A percentile compares a stretch with the other conserved stretches of the same genome.
phyloP scores from a whole-genome alignment of 768 basidiomycete species.

The Melanogaster broomeanus region DNA sequence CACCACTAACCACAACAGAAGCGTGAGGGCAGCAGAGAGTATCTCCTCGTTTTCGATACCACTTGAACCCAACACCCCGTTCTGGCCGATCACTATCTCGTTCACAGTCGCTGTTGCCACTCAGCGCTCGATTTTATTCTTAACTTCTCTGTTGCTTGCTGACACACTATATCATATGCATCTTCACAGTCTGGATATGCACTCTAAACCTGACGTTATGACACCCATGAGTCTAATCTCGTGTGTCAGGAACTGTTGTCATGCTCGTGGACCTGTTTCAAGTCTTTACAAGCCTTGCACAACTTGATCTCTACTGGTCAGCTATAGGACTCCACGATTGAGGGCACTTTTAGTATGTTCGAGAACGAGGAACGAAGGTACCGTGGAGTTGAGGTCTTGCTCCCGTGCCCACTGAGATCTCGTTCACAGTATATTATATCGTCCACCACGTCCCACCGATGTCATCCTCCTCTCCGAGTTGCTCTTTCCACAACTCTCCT shows the following conservation, averaged over 20 bases:
- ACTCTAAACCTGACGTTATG: too few species aligned
- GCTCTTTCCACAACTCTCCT: constrained; percentile 73
- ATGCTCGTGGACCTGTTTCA: constrained; percentile 8
- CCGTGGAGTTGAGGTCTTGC: constrained; percentile 8
- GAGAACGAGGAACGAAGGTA: constrained; percentile 75
- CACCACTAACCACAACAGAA: constrained; percentile 37
- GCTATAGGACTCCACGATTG: constrained; percentile 73
- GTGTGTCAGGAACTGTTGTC: not conserved
- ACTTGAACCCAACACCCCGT: constrained; percentile 36
- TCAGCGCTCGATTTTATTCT: too few species aligned
- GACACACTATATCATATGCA: too few species aligned
- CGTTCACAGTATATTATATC: constrained; percentile 36
- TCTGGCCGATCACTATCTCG: too few species aligned
- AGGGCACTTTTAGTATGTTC: constrained; percentile 63
- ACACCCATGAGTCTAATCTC: constrained; percentile 46
- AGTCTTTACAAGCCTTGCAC: constrained; percentile 69
- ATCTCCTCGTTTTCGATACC: constrained; percentile 21
- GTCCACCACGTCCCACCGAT: constrained; percentile 41
- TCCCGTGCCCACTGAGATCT: not conserved
- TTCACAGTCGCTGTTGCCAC: too few species aligned
- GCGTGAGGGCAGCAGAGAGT: constrained; percentile 39
- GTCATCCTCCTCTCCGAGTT: constrained; percentile 50
- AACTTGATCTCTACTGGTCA: constrained; percentile 68
- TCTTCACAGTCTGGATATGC: too few species aligned
- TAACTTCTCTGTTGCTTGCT: too few species aligned